These are phyloP conservation scores for Salix purpurea DNA, from an alignment of 345 rosid species.

Conservation along the genomic window DNA sequence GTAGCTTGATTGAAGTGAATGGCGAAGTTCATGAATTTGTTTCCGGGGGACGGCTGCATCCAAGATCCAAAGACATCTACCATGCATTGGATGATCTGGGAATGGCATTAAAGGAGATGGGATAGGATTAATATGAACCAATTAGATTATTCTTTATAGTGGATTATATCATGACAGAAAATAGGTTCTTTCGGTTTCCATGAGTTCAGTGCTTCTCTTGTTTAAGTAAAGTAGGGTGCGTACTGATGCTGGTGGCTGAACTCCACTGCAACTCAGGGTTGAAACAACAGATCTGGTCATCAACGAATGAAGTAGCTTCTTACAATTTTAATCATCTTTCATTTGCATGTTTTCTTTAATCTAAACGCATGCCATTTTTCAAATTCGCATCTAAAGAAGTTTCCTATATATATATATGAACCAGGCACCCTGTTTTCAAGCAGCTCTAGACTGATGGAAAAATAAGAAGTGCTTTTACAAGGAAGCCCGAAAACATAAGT, in stretches of 20 bases:
- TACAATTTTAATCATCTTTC: neutral
- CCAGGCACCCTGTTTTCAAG: neutral
- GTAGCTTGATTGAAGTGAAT: slow-evolving; percentile 69
- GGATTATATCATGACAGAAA: neutral
- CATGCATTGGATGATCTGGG: slow-evolving; percentile 35
- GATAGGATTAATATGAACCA: neutral
- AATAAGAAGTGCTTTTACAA: neutral
- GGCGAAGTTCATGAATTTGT: slow-evolving; percentile 77
- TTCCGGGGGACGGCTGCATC: slow-evolving; percentile 63
- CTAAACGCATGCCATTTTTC: neutral
- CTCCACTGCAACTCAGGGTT: neutral
- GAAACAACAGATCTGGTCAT: neutral
- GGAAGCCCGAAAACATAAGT: neutral
- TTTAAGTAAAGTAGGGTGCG: neutral
- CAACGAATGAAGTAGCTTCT: neutral
- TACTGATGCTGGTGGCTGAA: neutral
- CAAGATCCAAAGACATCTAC: slow-evolving; percentile 49
- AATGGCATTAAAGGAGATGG: neutral
- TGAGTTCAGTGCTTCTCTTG: neutral
- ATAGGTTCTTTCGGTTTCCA: neutral
- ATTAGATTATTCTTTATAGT: neutral
- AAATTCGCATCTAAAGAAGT: neutral
- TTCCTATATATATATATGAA: neutral
- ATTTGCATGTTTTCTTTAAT: neutral
- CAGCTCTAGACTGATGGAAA: neutral